phyloP scores from a whole-genome alignment of 371 early-diverging fungal species.

The Lichtheimia ornata region DNA sequence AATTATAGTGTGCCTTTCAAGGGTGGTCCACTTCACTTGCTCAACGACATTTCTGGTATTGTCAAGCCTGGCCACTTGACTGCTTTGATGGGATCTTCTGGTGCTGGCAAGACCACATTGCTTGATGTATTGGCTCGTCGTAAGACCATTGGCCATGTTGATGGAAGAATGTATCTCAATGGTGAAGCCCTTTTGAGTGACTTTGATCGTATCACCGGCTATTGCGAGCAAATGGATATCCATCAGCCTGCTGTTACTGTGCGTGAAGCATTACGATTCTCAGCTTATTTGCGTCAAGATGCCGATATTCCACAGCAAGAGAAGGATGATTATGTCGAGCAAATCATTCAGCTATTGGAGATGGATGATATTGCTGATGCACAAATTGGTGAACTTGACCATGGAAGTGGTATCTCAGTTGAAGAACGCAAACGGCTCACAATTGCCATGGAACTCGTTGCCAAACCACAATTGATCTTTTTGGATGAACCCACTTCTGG shows the following conservation, averaged over 20 bases:
- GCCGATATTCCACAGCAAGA: constrained; percentile 48
- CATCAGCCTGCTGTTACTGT: constrained; percentile 59
- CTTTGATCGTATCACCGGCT: constrained; percentile 72
- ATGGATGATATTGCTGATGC: constrained; percentile 58
- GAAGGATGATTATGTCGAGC: constrained; percentile 62
- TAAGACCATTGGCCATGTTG: constrained; percentile 73
- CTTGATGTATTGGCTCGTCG: constrained; percentile 76
- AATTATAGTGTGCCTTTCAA: constrained; percentile 53
- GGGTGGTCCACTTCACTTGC: constrained; percentile 44
- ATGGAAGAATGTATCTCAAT: constrained; percentile 66
- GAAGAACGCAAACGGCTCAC: constrained; percentile 67
- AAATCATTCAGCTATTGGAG: constrained; percentile 59
- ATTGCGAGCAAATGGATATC: constrained; percentile 79
- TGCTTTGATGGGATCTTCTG: constrained; percentile 81
- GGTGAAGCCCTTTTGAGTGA: constrained; percentile 36
- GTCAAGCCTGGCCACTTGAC: constrained; percentile 69
- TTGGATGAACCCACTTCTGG: constrained; percentile 85
- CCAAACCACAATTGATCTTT: constrained; percentile 73
- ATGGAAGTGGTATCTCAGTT: constrained; percentile 51
- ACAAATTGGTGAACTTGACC: constrained; percentile 48
- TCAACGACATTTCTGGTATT: constrained; percentile 48
- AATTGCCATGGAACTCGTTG: constrained; percentile 70
- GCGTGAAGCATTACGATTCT: constrained; percentile 68
- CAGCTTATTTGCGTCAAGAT: constrained; percentile 66
- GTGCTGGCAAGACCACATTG: constrained; percentile 85